Base-by-base conservation (phyloP, 257 asterid species). In the Scutellaria minor region DNA sequence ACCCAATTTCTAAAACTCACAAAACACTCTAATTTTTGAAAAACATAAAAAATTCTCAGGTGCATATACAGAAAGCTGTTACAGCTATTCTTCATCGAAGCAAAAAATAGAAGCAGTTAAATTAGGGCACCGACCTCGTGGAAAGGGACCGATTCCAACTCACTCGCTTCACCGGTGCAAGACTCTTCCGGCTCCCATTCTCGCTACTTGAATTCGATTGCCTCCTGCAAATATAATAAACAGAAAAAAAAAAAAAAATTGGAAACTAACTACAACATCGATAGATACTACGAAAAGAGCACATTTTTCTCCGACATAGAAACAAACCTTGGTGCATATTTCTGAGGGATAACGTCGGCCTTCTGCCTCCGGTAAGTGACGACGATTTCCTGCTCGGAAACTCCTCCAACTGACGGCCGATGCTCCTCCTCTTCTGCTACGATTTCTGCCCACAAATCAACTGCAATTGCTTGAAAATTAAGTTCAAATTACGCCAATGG, bases 101-200 rank as follows among this genome's bases (percentile, higher is more conserved):
- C 54, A 31, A 53, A 37, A 44, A 58, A 57, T n/a, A 7, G 40
- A 42, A 52, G 41, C 64, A 56, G 65, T 15, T 12, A 75, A 74
- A 72, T 56, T 79, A 74, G 78, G 75, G 79, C 64, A 68, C 72
- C 53, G 58, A 94, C 99, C 99, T 94, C 40, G 89, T 91, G 54
- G 93, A 88, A 72, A 94, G 97, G 48, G 97, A 82, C 27, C 99
- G 96, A 57, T 85, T 91, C 96, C 99, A 80, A 78, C 95, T 88
- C 79, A 82, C 67, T 61, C 97, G 86, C 75, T 75, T 85, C 45
- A 79, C 84, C 15, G 86, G 92, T 8, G 68, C 81, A 18, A 90
- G 71, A 74, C 86, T 86, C 78, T 67, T 59, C 68, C 88, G 83
- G 9, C 60, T 79, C 63, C 66, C 89, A n/a, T 77, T 64, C 59